phyloP scores from a whole-genome alignment of 106 monocot species.

The Posidonia australis region DNA sequence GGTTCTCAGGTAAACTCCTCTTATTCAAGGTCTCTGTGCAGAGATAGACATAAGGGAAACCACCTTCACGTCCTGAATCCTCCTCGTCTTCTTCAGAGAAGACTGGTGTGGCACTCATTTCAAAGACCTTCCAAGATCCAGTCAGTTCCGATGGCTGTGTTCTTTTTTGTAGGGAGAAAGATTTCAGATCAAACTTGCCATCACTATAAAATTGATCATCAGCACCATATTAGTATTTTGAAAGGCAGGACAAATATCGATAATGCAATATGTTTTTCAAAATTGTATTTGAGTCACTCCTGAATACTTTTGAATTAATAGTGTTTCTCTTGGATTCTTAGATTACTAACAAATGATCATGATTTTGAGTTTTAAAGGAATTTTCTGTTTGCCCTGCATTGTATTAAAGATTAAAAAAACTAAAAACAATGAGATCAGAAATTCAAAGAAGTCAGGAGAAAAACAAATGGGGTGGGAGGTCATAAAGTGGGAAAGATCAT shows the following conservation, averaged over 20 bases:
- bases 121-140: constrained; percentile 88
- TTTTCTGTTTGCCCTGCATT: too few species aligned
- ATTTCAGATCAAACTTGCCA: constrained; percentile 40
- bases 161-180: constrained; percentile 61
- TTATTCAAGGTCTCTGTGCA: constrained; percentile 89
- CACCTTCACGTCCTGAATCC: constrained; percentile 12
- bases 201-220: constrained; percentile 37
- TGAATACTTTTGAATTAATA: too few species aligned
- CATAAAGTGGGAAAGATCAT: too few species aligned
- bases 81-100: constrained; percentile 2
- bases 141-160: constrained; percentile 63
- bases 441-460: too few species aligned
- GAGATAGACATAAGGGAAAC: constrained; percentile 46
- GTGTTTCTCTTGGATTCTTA: too few species aligned
- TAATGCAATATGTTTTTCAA: too few species aligned
- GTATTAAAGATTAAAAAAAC: too few species aligned
- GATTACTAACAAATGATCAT: too few species aligned
- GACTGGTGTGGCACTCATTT: constrained; percentile 20
- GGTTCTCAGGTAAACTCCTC: constrained; percentile 65
- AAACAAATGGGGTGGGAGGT: too few species aligned
- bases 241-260: not conserved
- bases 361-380: too few species aligned
- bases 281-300: too few species aligned
- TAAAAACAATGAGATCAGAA: too few species aligned
- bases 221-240: not conserved